Base-by-base conservation (phyloP, 2,329 filamentous ascomycete species). In the Aspergillus niger region DNA sequence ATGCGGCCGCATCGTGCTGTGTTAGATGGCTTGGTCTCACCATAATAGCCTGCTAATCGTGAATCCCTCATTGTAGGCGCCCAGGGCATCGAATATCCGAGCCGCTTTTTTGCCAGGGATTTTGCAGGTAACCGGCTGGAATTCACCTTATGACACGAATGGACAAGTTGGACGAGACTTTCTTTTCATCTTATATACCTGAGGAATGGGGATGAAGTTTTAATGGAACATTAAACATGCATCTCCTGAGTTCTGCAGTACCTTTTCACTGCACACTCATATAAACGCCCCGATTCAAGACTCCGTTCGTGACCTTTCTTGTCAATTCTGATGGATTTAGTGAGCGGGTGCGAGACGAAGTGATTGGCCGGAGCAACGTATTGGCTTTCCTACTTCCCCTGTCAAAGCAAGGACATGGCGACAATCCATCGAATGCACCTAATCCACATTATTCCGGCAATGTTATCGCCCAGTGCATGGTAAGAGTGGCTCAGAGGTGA, bases 31-130 rank as follows among this genome's bases (percentile, higher is more conserved):
- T 30, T n/a, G n/a, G 15, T 17, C 6, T 7, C 2, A 7, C 13
- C 24, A 20, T 10, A 17, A 2, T 6, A 15, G 28, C 5, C 24
- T 32, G 26, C 24, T 30, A 26, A 28, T 8, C 44, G n/a, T 24
- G 5, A 17, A 3, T 8, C 1, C 30, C 13, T n/a, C 7, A 8
- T 6, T 49, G n/a, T 53, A 82, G 81, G 84, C 2, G 73, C 77
- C 0, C 76, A 84, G 67, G 85, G 84, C 0, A 80, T 82, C 1
- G 86, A 88, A 70, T 88, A 86, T 66, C 86, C 86, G 0, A 77
- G 74, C 38, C 77, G 86, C 13, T 89, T 89, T 71, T 89, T 89
- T 70, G 85, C 84, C 0, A 79, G 84, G 59, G 83, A 86, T 64
- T 86, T 79, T 72, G 82, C 82, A 1, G 83, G 83, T 2, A 85